Conservation (phyloP, 2,329 filamentous ascomycete genomes). For the Pestalotiopsis sp. region DNA sequence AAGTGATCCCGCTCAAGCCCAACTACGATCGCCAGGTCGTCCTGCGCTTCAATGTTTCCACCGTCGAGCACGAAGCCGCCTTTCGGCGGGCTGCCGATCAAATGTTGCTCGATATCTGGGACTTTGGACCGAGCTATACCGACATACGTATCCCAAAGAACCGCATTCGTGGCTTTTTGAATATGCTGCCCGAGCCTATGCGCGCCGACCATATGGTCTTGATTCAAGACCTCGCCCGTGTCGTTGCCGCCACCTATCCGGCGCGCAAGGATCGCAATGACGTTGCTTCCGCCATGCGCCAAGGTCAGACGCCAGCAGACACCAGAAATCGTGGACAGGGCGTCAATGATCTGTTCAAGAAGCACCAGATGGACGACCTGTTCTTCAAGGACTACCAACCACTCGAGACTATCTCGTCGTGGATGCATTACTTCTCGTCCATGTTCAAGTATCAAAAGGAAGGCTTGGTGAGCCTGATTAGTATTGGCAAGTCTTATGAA, state of each 20-base stretch:
- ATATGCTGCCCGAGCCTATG: conserved; percentile 75
- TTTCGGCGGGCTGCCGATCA: conserved; percentile 40
- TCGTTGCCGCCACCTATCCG: conserved; percentile 77
- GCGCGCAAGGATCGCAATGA: conserved; percentile 36
- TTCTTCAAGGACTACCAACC: conserved; percentile 96
- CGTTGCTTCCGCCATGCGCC: not conserved
- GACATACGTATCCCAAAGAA: conserved; percentile 81
- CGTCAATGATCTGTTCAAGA: conserved; percentile 67
- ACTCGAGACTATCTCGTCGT: conserved; percentile 77
- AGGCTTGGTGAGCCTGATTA: conserved; percentile 72
- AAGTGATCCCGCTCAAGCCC: conserved; percentile 30
- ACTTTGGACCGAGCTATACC: conserved; percentile 77
- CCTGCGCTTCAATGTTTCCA: conserved; percentile 80
- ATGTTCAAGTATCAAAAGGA: conserved; percentile 69
- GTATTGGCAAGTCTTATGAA: conserved; percentile 84
- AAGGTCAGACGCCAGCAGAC: conserved; percentile 5
- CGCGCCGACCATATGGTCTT: conserved; percentile 72
- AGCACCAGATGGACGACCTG: conserved; percentile 61
- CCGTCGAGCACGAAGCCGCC: conserved; percentile 27
- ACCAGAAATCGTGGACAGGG: conserved; percentile 2
- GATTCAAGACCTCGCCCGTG: conserved; percentile 78
- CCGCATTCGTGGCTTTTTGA: conserved; percentile 76
- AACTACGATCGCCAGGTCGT: conserved; percentile 83
- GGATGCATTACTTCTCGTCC: conserved; percentile 87
- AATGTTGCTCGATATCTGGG: conserved; percentile 90